A percentile compares a stretch with the other conserved stretches of the same genome.
These are phyloP conservation scores for Neurospora hispaniola DNA, from an alignment of 495 filamentous ascomycete genomes.

Conservation along the genomic window DNA sequence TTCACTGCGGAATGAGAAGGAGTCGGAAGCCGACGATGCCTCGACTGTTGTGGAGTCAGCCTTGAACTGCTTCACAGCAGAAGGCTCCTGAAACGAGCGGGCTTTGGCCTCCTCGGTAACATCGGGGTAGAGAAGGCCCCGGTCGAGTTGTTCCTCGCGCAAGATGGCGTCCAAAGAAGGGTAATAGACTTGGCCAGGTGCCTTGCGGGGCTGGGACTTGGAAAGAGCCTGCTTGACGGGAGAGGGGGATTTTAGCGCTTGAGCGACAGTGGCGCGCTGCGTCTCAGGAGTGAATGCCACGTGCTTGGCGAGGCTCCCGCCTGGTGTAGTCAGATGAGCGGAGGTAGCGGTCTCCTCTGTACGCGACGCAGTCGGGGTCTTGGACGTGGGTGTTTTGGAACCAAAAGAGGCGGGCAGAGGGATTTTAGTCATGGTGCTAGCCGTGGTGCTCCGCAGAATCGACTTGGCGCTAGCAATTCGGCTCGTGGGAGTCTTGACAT, in stretches of 20 bases:
- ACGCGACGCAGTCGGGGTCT: constrained; percentile 24
- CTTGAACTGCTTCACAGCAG: constrained; percentile 10
- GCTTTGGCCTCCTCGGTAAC: constrained; percentile 13
- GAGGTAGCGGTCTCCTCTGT: constrained; percentile 34
- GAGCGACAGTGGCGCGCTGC: constrained; percentile 22
- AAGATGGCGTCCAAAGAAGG: constrained; percentile 24
- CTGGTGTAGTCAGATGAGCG: constrained; percentile 38
- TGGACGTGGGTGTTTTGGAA: constrained; percentile 22
- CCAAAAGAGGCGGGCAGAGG: constrained; percentile 23
- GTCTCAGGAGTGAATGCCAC: constrained; percentile 39
- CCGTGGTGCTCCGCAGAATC: constrained; percentile 33
- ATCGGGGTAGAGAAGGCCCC: constrained; percentile 34
- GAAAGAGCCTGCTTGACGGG: constrained; percentile 38
- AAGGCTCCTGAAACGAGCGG: constrained; percentile 14
- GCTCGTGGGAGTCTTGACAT: constrained; percentile 27
- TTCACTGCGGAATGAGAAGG: constrained; percentile 51
- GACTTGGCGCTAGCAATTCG: constrained; percentile 41
- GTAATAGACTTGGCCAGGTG: constrained; percentile 24
- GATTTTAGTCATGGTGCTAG: constrained; percentile 25
- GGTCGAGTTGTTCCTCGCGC: constrained; percentile 14
- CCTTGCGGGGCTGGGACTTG: constrained; percentile 17
- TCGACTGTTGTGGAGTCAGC: constrained; percentile 5
- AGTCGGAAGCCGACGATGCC: constrained; percentile 34
- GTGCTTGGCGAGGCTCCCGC: constrained; percentile 31
- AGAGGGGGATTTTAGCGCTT: constrained; percentile 32